Evolutionary conservation across 768 basidiomycete genomes (phyloP).

Genomic region (Neoboletus brunneissimus): DNA sequence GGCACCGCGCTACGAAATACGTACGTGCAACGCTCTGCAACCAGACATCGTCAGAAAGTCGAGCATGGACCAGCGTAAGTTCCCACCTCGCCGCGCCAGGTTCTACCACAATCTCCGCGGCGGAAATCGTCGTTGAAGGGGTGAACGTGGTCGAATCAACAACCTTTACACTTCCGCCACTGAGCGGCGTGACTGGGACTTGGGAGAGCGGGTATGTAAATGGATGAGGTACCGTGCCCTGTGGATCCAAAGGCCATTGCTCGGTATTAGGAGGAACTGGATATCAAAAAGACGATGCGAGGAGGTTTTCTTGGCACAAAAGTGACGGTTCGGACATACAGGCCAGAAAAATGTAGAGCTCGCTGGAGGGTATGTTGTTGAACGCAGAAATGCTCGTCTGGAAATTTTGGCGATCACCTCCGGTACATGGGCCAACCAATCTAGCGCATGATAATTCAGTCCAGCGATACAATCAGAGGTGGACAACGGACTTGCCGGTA

Average conservation of each 20-base stretch:
- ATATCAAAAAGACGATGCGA: background rate
- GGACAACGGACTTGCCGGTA: constrained; percentile 24
- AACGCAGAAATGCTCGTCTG: constrained; percentile 43
- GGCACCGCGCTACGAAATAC: constrained; percentile 7
- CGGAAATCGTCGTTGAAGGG: constrained; percentile 48
- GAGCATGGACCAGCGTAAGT: too few species aligned
- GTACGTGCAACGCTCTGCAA: constrained; percentile 53
- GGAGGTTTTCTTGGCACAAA: background rate
- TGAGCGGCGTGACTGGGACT: constrained; percentile 38
- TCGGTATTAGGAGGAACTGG: constrained; percentile 36
- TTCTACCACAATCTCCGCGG: constrained; percentile 53
- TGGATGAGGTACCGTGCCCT: constrained; percentile 43
- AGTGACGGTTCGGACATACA: constrained; percentile 17
- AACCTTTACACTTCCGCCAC: constrained; percentile 56
- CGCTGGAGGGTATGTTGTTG: constrained; percentile 47
- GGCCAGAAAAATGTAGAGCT: constrained; percentile 52
- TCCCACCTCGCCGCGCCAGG: constrained; percentile 55
- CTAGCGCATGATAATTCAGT: constrained; percentile 17
- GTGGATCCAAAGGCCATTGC: constrained; percentile 32
- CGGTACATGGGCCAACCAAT: constrained; percentile 62
- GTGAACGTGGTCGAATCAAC: constrained; percentile 54
- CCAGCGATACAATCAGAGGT: background rate
- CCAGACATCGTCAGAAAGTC: background rate
- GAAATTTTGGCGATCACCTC: constrained; percentile 62
- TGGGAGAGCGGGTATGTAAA: constrained; percentile 52